phyloP scores from a whole-genome alignment of 2,329 filamentous ascomycete genomes.

The Fusarium sp. region DNA sequence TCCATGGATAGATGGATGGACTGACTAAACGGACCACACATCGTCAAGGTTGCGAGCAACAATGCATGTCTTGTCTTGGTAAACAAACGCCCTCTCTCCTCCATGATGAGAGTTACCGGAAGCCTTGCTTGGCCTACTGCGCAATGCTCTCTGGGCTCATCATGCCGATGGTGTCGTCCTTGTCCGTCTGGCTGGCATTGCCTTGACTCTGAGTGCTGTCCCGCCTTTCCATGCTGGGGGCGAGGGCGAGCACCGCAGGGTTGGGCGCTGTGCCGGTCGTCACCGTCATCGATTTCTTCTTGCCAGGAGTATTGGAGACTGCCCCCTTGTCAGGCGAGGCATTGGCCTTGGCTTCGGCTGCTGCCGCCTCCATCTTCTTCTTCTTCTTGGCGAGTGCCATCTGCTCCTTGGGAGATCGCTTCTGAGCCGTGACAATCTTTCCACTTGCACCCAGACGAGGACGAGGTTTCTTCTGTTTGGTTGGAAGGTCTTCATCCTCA shows the following conservation, averaged over 20 bases:
- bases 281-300: slow-evolving; percentile 59
- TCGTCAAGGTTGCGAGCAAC: not conserved
- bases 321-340: slow-evolving; percentile 48
- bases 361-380: slow-evolving; percentile 75
- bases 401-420: slow-evolving; percentile 81
- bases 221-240: slow-evolving; percentile 63
- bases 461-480: slow-evolving; percentile 83
- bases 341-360: slow-evolving; percentile 57
- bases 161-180: slow-evolving; percentile 74
- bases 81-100: not conserved
- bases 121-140: slow-evolving; percentile 46
- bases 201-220: slow-evolving; percentile 66
- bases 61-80: not conserved
- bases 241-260: slow-evolving; percentile 52
- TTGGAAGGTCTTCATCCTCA: slow-evolving; percentile 93
- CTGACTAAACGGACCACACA: not conserved
- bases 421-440: slow-evolving; percentile 86
- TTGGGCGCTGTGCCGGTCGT: slow-evolving; percentile 51
- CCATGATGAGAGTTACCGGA: slow-evolving; percentile 12
- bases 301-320: slow-evolving; percentile 54
- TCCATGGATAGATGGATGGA: not conserved
- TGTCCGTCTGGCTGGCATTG: slow-evolving; percentile 69
- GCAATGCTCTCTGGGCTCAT: slow-evolving; percentile 84
- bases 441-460: slow-evolving; percentile 73
- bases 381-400: slow-evolving; percentile 86